Conservation (phyloP, 805 yeast genomes). For the Saturnispora zaruensis region DNA sequence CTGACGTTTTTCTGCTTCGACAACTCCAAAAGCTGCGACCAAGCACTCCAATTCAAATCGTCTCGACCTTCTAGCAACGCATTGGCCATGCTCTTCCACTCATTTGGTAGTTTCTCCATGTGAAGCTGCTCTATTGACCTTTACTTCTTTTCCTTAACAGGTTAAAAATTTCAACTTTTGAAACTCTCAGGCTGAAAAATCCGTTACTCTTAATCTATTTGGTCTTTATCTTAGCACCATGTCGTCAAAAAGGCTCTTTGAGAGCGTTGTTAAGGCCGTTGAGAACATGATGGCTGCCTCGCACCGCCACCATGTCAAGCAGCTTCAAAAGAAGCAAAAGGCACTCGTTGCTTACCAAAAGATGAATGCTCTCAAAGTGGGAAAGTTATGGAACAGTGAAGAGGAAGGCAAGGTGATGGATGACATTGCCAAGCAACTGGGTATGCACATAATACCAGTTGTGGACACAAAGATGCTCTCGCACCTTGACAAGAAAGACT, state of each 20-base stretch:
- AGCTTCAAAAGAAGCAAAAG: conserved; percentile 35
- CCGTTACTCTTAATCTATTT: neutral
- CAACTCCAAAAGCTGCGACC: neutral
- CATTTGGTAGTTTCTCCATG: conserved; percentile 1
- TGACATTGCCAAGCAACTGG: conserved; percentile 25
- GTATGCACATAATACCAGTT: conserved; percentile 22
- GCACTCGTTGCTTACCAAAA: conserved; percentile 43
- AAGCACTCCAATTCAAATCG: neutral
- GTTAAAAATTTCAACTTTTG: neutral
- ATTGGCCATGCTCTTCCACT: neutral
- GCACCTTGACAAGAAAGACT: conserved; percentile 22
- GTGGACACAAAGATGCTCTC: conserved; percentile 22
- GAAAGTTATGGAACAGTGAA: conserved; percentile 27
- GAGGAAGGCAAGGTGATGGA: conserved; percentile 29
- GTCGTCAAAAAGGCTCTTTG: conserved; percentile 9
- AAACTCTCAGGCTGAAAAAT: neutral
- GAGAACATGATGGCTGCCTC: conserved; percentile 30
- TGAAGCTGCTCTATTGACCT: neutral
- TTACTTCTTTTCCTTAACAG: neutral
- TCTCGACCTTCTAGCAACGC: neutral
- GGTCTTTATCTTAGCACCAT: conserved; percentile 8
- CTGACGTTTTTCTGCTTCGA: neutral
- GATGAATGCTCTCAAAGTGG: conserved; percentile 35
- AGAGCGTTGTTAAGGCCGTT: conserved; percentile 28
- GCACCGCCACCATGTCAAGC: conserved; percentile 31